Evolutionary conservation across 2,329 filamentous ascomycete species (phyloP).

Genomic region (Colletotrichum tropicale): DNA sequence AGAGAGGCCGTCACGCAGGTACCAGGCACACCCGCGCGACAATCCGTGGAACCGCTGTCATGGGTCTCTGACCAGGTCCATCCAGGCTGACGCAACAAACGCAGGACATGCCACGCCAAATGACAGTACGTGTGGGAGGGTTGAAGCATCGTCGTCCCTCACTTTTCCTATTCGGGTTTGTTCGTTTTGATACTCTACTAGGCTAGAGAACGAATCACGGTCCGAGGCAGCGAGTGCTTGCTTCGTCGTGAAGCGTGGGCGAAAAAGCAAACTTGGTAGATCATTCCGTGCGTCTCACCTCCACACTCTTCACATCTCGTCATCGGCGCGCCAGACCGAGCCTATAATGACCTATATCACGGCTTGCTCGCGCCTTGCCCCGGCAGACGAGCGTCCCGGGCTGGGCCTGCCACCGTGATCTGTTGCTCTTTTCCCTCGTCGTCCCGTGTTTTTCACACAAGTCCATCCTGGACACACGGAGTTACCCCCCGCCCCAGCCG

Average conservation of each 20-base stretch:
- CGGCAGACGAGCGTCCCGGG: not conserved
- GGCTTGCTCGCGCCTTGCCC: not conserved
- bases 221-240: not conserved
- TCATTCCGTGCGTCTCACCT: not conserved
- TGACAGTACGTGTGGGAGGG: not conserved
- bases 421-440: not conserved
- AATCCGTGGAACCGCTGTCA: constrained; percentile 7
- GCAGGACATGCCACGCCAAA: not conserved
- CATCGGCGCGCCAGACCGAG: not conserved
- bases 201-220: not conserved
- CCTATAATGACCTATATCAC: not conserved
- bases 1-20: not conserved
- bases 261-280: not conserved
- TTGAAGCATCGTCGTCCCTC: not conserved
- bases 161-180: not conserved
- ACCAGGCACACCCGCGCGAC: not conserved
- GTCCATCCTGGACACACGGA: not conserved
- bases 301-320: not conserved
- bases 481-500: not conserved
- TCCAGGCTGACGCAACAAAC: constrained; percentile 3
- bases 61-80: constrained; percentile 2
- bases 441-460: not conserved
- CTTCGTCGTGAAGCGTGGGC: not conserved
- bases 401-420: not conserved
- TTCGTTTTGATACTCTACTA: not conserved